phyloP scores from a whole-genome alignment of 139 green algal species.

The Yamagishiella unicocca region DNA sequence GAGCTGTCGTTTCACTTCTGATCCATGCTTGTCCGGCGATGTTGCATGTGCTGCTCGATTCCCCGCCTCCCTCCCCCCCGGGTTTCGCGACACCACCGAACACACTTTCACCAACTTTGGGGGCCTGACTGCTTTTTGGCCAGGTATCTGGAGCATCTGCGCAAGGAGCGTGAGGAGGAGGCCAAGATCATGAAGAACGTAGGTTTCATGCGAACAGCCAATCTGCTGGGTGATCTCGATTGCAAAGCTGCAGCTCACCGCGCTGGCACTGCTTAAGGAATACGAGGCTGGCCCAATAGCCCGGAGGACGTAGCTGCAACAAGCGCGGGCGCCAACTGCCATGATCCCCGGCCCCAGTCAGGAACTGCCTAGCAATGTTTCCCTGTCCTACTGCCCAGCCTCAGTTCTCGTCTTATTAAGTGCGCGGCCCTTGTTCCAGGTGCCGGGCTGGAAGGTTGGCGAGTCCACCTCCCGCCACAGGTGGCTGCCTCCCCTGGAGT shows the following conservation, averaged over 20 bases:
- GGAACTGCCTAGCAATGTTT: background rate
- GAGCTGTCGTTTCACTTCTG: no score
- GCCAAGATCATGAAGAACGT: constrained; percentile 83
- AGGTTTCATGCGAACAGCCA: constrained; percentile 38
- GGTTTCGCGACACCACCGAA: background rate
- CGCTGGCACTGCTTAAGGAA: background rate
- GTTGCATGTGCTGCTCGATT: no score
- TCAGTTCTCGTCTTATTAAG: background rate
- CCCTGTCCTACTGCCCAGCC: background rate
- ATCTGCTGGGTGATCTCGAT: background rate
- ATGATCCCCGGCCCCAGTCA: no score
- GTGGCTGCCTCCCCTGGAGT: constrained; percentile 61
- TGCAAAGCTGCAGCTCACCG: background rate
- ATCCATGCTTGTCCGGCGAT: no score
- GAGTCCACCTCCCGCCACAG: constrained; percentile 70
- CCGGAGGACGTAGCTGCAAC: background rate
- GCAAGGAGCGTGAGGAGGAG: constrained; percentile 65
- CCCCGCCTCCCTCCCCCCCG: no score
- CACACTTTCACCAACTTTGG: background rate
- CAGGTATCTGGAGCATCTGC: constrained; percentile 73
- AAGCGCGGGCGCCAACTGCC: no score
- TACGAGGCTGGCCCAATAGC: background rate
- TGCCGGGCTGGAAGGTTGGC: constrained; percentile 72
- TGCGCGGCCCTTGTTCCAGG: constrained; percentile 51
- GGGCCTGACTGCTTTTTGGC: background rate